Base-by-base conservation (phyloP, 108 stramenopile genomes). In the Fistulifera pelliculosa region DNA sequence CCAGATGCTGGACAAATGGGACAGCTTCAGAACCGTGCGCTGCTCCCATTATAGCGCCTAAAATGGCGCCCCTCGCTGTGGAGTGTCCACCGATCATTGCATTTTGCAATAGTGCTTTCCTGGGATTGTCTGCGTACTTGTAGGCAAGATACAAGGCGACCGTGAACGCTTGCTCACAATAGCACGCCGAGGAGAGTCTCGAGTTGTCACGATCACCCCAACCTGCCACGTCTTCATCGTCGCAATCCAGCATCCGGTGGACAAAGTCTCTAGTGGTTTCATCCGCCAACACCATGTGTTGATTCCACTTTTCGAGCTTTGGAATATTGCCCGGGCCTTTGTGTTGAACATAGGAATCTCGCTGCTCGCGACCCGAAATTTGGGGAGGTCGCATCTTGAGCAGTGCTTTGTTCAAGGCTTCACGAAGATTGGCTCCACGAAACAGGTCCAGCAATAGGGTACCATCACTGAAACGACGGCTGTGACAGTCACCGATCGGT, bases 11-110 rank as follows among this genome's bases (percentile, higher is more conserved):
- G 13, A 35, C 25, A 31, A 60, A 60, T 14, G 59, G 59, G 11
- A 60, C n/a, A 1, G 28, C 50, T 18, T 49, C 49, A 2, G 12
- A 14, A 15, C 59, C 59, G 17, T 60, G 49, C 7, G 59, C 59
- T 28, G 65, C 65, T 15, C 65, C 65, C 38, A 66, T 41, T 26
- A 66, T 66, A 49, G 65, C 65, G 0, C 65, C 65, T 14, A 66
- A 31, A 31, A 66, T 51, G 2, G 58, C 49, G 13, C 65, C 65
- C 2, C 65, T 27, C 11, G 65, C 58, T 11, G 65, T 66, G 3
- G 56, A 58, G 16, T 66, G 65, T 28, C 65, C 65, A 14, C 65
- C 65, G 10, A 66, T 6, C 54, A 21, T 51, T 27, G 41, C 58
- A 27, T 66, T 66, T 27, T 58, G 58, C 22, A 60, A 24, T 14